phyloP scores from a whole-genome alignment of 2,329 filamentous ascomycete genomes.

The Cladophialophora carrionii region DNA sequence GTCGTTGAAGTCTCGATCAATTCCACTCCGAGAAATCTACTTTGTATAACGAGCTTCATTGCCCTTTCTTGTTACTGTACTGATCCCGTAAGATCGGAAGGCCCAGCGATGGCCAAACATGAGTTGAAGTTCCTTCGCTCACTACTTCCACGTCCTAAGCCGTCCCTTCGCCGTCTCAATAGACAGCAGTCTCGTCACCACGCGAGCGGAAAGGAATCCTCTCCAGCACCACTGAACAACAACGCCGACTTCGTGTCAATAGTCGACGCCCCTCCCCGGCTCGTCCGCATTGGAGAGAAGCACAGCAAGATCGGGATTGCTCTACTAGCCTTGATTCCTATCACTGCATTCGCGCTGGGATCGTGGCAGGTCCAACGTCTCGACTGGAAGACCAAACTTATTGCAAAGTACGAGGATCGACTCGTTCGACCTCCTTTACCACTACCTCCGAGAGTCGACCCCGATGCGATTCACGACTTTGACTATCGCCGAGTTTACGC shows the following conservation, averaged over 20 bases:
- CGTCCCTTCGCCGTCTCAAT: constrained; percentile 4
- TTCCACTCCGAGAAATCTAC: not conserved
- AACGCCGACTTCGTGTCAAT: constrained; percentile 81
- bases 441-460: constrained; percentile 80
- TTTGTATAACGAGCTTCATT: not conserved
- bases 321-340: constrained; percentile 72
- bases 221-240: constrained; percentile 56
- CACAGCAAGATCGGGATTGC: constrained; percentile 53
- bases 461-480: constrained; percentile 80
- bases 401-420: constrained; percentile 90
- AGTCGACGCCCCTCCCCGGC: constrained; percentile 78
- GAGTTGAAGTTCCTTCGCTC: constrained; percentile 24
- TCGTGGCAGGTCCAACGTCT: constrained; percentile 95
- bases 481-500: constrained; percentile 86
- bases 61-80: not conserved
- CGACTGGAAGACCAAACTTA: constrained; percentile 88
- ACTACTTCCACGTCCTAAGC: constrained; percentile 5
- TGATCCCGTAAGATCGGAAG: not conserved
- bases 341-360: constrained; percentile 86
- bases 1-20: not conserved
- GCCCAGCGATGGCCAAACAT: constrained; percentile 24
- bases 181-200: constrained; percentile 13
- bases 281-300: constrained; percentile 73
- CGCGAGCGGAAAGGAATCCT: constrained; percentile 17
- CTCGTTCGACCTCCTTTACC: constrained; percentile 83